Conservation (phyloP, 176 grass and related monocot species). For the Avena atlantica region DNA sequence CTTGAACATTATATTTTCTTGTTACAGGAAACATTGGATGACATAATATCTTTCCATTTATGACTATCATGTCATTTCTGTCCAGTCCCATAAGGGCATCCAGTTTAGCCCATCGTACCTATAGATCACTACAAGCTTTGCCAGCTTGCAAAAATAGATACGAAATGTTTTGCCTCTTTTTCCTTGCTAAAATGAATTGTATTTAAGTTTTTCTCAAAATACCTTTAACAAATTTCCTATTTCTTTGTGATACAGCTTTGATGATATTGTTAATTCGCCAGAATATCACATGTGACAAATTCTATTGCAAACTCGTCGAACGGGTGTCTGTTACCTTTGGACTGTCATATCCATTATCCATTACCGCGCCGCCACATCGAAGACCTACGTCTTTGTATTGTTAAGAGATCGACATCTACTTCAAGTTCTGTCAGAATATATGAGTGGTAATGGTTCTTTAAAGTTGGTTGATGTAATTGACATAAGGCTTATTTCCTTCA, state of each 20-base stretch:
- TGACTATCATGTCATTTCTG: slow-evolving; percentile 60
- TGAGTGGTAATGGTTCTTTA: background rate
- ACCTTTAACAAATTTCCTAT: background rate
- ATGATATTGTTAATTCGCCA: slow-evolving; percentile 71
- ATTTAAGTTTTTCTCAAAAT: background rate
- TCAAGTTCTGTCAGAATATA: background rate
- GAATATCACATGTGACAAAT: slow-evolving; percentile 71
- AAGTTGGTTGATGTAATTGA: background rate
- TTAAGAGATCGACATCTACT: background rate
- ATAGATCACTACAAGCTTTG: slow-evolving; percentile 60
- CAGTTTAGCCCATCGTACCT: slow-evolving; percentile 72
- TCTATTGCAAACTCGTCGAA: slow-evolving; percentile 81
- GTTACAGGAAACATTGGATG: no score
- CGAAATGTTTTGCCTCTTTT: background rate
- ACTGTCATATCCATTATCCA: no score
- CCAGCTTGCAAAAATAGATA: slow-evolving; percentile 15
- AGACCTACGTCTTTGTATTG: no score
- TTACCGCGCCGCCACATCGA: no score
- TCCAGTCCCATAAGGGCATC: slow-evolving; percentile 64
- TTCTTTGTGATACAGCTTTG: slow-evolving; percentile 51
- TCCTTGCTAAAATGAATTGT: background rate
- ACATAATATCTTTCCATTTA: no score
- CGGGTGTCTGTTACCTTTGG: slow-evolving; percentile 54
- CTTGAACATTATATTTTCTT: no score
- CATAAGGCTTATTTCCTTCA: background rate